Percentiles rank a stretch among this genome's conserved stretches.
Evolutionary conservation across 2,329 filamentous ascomycete species (phyloP).

Genomic region (Ustulina deusta): DNA sequence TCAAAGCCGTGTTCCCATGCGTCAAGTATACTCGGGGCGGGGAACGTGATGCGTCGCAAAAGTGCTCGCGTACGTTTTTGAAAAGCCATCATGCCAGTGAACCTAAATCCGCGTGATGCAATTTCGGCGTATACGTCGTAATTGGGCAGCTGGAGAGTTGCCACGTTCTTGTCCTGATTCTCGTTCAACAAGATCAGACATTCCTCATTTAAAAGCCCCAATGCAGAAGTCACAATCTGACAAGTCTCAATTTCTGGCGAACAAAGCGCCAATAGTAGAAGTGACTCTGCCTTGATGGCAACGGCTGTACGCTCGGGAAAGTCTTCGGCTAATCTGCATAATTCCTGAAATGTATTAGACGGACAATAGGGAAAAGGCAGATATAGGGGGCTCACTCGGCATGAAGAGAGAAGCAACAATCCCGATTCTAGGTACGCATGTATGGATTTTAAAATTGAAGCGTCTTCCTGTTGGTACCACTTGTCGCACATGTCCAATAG

Average conservation of each 20-base stretch:
- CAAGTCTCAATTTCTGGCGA: conserved; percentile 74
- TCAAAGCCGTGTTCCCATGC: conserved; percentile 76
- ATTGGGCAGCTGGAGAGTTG: conserved; percentile 69
- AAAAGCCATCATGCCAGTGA: conserved; percentile 77
- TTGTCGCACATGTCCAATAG: conserved; percentile 64
- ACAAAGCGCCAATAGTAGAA: conserved; percentile 72
- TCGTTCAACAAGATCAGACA: conserved; percentile 66
- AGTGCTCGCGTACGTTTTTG: conserved; percentile 73
- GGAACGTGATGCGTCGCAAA: conserved; percentile 70
- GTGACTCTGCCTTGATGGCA: conserved; percentile 69
- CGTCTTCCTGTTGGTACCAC: conserved; percentile 58
- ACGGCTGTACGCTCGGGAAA: conserved; percentile 66
- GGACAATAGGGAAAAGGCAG: not conserved
- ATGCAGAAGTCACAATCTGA: conserved; percentile 71
- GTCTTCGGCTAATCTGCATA: conserved; percentile 66
- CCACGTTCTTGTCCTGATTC: conserved; percentile 62
- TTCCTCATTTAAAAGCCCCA: conserved; percentile 72
- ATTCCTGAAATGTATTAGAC: conserved; percentile 57
- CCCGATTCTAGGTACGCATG: conserved; percentile 69
- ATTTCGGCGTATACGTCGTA: conserved; percentile 71
- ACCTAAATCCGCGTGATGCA: conserved; percentile 71
- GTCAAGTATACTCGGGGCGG: conserved; percentile 73
- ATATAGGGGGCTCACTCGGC: conserved; percentile 55
- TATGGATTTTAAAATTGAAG: conserved; percentile 61
- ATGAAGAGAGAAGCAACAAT: conserved; percentile 63